Percentiles rank a stretch among this genome's conserved stretches.
phyloP scores from a whole-genome alignment of 1,139 yeast species.

The Hyphopichia wangnamkhiaoensis region DNA sequence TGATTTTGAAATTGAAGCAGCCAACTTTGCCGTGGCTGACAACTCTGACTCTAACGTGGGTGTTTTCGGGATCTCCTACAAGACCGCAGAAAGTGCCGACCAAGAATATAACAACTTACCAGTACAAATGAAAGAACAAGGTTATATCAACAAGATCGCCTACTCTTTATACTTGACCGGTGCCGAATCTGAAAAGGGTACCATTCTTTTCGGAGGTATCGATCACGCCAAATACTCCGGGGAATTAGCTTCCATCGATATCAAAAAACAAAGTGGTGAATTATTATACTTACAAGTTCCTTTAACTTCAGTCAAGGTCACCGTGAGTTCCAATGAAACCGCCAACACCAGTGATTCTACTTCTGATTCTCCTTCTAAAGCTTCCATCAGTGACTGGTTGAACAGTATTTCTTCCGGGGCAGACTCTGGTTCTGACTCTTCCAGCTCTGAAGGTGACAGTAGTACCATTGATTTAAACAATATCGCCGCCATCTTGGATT shows the following conservation, averaged over 20 bases:
- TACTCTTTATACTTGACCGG: conserved; percentile 57
- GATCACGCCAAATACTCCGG: conserved; percentile 57
- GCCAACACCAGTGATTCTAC: conserved; percentile 7
- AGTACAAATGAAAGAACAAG: conserved; percentile 48
- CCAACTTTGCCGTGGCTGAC: conserved; percentile 58
- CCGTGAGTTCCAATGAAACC: conserved; percentile 10
- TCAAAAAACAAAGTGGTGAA: conserved; percentile 18
- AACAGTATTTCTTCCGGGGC: neutral
- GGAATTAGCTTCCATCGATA: conserved; percentile 26
- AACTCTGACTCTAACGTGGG: conserved; percentile 54
- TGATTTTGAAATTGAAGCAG: conserved; percentile 34
- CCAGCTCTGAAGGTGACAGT: conserved; percentile 10
- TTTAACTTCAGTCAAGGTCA: conserved; percentile 16
- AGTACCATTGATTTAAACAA: conserved; percentile 14
- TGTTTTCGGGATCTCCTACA: conserved; percentile 61
- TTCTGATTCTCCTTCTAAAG: conserved; percentile 7
- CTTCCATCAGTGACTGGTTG: neutral
- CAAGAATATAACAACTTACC: conserved; percentile 58
- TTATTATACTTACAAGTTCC: conserved; percentile 22
- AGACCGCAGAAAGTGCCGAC: conserved; percentile 17
- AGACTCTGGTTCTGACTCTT: conserved; percentile 4
- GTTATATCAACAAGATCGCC: conserved; percentile 47
- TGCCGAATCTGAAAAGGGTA: conserved; percentile 41
- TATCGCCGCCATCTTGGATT: conserved; percentile 33
- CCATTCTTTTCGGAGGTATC: conserved; percentile 58